These are phyloP conservation scores for Alternaria brassicae DNA, from an alignment of 2,329 filamentous ascomycete species.

Conservation along the genomic window DNA sequence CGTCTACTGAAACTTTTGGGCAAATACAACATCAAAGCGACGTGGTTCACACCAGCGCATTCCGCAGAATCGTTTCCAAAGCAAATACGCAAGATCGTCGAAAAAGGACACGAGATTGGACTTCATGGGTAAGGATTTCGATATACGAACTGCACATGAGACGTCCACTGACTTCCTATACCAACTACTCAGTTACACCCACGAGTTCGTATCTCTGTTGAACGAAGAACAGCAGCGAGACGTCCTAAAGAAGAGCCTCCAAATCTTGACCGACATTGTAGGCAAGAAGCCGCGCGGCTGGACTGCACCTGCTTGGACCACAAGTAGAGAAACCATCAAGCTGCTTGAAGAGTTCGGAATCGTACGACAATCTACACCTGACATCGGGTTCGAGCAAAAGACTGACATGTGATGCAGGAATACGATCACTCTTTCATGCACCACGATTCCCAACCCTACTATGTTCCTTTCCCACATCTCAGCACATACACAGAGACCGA, in stretches of 20 bases:
- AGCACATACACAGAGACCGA: slow-evolving; percentile 55
- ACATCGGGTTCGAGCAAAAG: background rate
- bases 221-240: slow-evolving; percentile 54
- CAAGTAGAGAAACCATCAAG: slow-evolving; percentile 48
- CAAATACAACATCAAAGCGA: slow-evolving; percentile 53
- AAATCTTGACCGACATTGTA: slow-evolving; percentile 48
- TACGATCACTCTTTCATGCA: slow-evolving; percentile 61
- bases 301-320: slow-evolving; percentile 55
- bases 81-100: slow-evolving; percentile 55
- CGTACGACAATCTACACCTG: slow-evolving; percentile 14
- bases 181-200: slow-evolving; percentile 43
- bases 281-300: slow-evolving; percentile 54
- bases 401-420: slow-evolving; percentile 48
- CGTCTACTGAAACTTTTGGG: slow-evolving; percentile 52
- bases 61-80: slow-evolving; percentile 58
- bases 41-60: slow-evolving; percentile 54
- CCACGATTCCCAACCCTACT: slow-evolving; percentile 56
- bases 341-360: slow-evolving; percentile 54
- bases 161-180: background rate
- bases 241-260: slow-evolving; percentile 50
- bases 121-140: slow-evolving; percentile 34
- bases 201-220: slow-evolving; percentile 48
- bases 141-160: background rate
- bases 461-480: slow-evolving; percentile 38
- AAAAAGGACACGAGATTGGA: slow-evolving; percentile 54